Conservation (phyloP, 2,329 filamentous ascomycete genomes). For the Ceratocystis lukuohia region DNA sequence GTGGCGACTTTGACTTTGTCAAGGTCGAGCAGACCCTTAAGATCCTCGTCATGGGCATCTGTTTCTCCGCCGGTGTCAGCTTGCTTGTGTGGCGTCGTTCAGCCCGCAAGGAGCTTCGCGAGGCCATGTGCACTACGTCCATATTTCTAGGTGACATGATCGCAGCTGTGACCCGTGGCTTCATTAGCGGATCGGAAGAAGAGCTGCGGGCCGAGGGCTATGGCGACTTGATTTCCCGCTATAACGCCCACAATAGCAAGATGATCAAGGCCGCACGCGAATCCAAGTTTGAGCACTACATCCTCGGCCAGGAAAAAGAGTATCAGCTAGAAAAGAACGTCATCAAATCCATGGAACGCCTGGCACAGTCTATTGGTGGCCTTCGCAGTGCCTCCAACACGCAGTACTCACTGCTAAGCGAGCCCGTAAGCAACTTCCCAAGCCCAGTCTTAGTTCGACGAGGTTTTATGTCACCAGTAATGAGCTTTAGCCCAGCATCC, state of each 20-base stretch:
- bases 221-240: conserved; percentile 20
- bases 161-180: conserved; percentile 66
- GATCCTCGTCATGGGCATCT: conserved; percentile 68
- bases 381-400: conserved; percentile 78
- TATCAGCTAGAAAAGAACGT: conserved; percentile 68
- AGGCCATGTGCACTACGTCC: conserved; percentile 52
- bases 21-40: conserved; percentile 74
- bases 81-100: conserved; percentile 66
- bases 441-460: conserved; percentile 4
- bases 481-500: conserved; percentile 19
- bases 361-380: conserved; percentile 82
- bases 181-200: conserved; percentile 68
- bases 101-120: conserved; percentile 58
- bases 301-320: conserved; percentile 63
- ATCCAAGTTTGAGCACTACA: conserved; percentile 78
- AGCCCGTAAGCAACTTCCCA: conserved; percentile 26
- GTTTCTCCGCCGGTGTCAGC: conserved; percentile 59
- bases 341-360: conserved; percentile 68
- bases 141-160: conserved; percentile 69
- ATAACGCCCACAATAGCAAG: conserved; percentile 29
- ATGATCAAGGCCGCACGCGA: conserved; percentile 70
- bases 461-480: conserved; percentile 13
- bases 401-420: conserved; percentile 72
- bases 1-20: conserved; percentile 63
- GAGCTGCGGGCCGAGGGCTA: conserved; percentile 59